phyloP scores from a whole-genome alignment of 2,329 filamentous ascomycete genomes.

The Talaromyces amestolkiae region DNA sequence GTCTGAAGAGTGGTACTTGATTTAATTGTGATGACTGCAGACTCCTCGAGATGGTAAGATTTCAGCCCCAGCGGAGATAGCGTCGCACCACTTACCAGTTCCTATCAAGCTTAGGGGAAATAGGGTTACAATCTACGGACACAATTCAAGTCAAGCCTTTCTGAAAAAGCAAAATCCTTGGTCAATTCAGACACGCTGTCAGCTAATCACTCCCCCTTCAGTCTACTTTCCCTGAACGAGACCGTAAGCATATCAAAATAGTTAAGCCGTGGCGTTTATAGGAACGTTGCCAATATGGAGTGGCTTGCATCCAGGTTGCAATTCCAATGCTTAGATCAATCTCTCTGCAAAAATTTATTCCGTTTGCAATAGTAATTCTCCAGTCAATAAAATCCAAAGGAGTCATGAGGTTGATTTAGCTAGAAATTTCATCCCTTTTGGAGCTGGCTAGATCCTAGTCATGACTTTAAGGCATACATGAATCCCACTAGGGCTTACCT shows the following conservation, averaged over 20 bases:
- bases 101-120: not conserved
- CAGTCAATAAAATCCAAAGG: not conserved
- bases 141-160: not conserved
- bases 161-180: not conserved
- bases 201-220: not conserved
- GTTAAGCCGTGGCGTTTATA: not conserved
- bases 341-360: not conserved
- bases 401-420: not conserved
- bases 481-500: not conserved
- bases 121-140: constrained; percentile 1
- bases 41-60: not conserved
- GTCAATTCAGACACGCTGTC: not conserved
- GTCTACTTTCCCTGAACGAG: not conserved
- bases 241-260: not conserved
- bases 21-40: not conserved
- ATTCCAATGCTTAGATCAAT: not conserved
- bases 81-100: not conserved
- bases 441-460: not conserved
- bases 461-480: not conserved
- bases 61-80: not conserved
- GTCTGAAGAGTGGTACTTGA: not conserved
- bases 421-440: not conserved
- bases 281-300: not conserved
- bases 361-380: not conserved
- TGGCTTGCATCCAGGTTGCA: constrained; percentile 2